Conservation (phyloP, 805 yeast species). For the Cyberlindnera japonica region DNA sequence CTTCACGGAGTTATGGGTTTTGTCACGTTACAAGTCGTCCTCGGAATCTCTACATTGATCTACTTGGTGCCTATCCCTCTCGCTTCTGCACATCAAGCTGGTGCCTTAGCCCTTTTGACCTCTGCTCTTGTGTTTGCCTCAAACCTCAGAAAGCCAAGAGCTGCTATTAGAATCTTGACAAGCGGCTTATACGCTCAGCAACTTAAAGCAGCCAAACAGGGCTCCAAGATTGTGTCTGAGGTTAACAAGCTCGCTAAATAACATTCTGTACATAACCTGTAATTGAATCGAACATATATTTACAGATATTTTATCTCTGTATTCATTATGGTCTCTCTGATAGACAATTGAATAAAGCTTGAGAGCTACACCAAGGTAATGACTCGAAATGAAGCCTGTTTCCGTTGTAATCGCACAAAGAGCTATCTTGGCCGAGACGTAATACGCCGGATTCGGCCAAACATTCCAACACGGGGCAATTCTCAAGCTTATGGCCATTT, state of each 20-base stretch:
- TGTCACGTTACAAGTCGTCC: conserved; percentile 74
- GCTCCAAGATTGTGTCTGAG: conserved; percentile 33
- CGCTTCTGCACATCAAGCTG: conserved; percentile 97
- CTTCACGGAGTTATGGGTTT: conserved; percentile 76
- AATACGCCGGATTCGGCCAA: conserved; percentile 6
- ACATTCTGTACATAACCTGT: conserved; percentile 1
- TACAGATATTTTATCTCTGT: too few relatives aligned
- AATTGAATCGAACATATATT: too few relatives aligned
- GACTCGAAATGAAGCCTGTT: conserved; percentile 5
- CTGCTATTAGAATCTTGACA: conserved; percentile 34
- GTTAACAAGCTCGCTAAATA: conserved; percentile 32
- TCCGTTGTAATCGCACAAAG: conserved; percentile 5
- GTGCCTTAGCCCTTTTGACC: conserved; percentile 86
- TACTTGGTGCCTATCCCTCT: conserved; percentile 89
- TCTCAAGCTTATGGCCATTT: conserved; percentile 7
- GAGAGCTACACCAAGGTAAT: conserved; percentile 10
- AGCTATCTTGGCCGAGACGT: conserved; percentile 4
- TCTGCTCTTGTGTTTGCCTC: conserved; percentile 62
- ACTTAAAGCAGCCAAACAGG: conserved; percentile 21
- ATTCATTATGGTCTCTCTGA: background rate
- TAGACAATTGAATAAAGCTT: conserved; percentile 1
- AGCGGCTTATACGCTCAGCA: conserved; percentile 32
- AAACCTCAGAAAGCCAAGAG: conserved; percentile 56
- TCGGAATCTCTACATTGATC: conserved; percentile 83
- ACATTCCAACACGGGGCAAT: conserved; percentile 10